Evolutionary conservation across 495 filamentous ascomycete species (phyloP), one percentile per base, ranked within the genome.

Genomic region (Podospora conica): DNA sequence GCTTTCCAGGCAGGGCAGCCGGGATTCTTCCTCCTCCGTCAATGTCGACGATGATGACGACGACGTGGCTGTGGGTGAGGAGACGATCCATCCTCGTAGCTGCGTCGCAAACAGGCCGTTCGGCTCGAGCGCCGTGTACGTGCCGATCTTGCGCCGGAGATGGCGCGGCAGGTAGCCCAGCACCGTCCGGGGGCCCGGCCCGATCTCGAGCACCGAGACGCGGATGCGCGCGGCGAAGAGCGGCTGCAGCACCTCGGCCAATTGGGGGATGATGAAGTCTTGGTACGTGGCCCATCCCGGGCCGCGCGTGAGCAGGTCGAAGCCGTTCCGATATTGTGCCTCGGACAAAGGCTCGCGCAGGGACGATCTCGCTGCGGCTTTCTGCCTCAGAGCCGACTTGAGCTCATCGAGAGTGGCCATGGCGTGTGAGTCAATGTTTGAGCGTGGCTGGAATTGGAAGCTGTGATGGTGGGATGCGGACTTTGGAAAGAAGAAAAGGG

Each of bases 191-290:
- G 84, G 80, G 62, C 86, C 87, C 0, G 86, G 85, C 74, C 83
- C 84, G 65, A 88, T 85, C 74, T 89, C 86, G 65, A 88, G 78
- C 27, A 81, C 80, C 33, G 84, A 87, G 67, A 88, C 78, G 57
- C 66, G 61, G 65, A 31, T 64, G 63, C 79, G 81, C 48, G 83
- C 80, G 63, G 77, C 75, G 74, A 83, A 77, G 68, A 87, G 78
- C 57, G 79, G 71, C 8, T 70, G 59, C 53, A 88, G 66, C n/a
- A 85, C 71, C 63, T 77, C 72, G 65, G 75, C 78, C 24, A 89
- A 75, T 56, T 85, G 82, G 70, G 85, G 84, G 65, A 85, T 79
- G 67, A 88, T 83, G 72, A 86, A 88, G 66, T 84, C 76, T 74
- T 81, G 70, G 75, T 87, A 86, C 1, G 73, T 81, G 23, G 56